Evolutionary conservation across 768 basidiomycete genomes (phyloP), one percentile per base, ranked within the genome.

Genomic region (Crassisporium funariophilum): DNA sequence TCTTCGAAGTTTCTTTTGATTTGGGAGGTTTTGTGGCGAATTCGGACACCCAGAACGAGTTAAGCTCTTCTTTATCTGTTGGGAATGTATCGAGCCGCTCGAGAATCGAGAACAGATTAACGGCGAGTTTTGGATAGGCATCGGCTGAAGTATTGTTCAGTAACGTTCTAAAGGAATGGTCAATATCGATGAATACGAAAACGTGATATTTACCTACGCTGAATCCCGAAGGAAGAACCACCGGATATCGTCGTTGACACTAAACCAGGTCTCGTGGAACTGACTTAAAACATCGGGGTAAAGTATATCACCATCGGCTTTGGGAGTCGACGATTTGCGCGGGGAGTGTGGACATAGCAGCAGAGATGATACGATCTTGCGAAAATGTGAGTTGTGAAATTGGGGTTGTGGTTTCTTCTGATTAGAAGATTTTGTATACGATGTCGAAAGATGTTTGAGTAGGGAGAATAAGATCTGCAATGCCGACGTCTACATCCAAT

Each of bases 161-260:
- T 47, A 69, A 46, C 35, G 66, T 63, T 19, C 69, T 70, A 49
- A 17, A 35, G 38, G 2, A 35, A 25, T 23, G 21, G 16, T 13
- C 10, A 11, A 25, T 40, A 17, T n/a, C 33, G 5, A 44, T 35
- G 21, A 16, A 22, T n/a, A 16, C 12, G 16, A 33, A 29, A 46
- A n/a, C 43, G 17, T 15, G 24, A 12, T 12, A 38, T 20, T 39
- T 5, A 70, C 79, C 48, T 64, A 88, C 91, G 74, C 79, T 44
- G 87, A 74, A 58, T 93, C 88, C 34, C 86, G 78, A 24, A 95
- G 75, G 71, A 92, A 93, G 70, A 88, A 90, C 88, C 88, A 95
- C 48, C 92, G 80, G 23, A 95, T 71, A 57, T 95, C 92, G 57
- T 91, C 88, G 61, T 88, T 60, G 10, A 87, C 80, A 53, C 81